Evolutionary conservation across 2,329 filamentous ascomycete species (phyloP).

Genomic region (Apiospora malaysiana): DNA sequence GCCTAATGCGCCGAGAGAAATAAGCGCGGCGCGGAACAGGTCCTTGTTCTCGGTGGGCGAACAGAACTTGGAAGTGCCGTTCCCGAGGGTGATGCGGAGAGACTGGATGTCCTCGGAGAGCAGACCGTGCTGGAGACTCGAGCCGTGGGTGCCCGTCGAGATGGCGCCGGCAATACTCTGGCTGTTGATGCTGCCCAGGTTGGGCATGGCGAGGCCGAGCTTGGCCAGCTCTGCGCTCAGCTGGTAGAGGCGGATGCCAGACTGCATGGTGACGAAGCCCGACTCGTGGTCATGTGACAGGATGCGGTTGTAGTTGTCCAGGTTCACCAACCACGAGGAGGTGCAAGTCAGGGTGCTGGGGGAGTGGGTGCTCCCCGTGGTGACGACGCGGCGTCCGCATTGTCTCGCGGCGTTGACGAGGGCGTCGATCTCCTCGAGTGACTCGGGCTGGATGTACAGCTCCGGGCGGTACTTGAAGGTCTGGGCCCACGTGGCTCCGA

Average conservation of each 20-base stretch:
- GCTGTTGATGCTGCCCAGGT: conserved; percentile 92
- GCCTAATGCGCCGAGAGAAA: conserved; percentile 88
- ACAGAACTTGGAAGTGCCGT: conserved; percentile 77
- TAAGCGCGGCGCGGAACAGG: conserved; percentile 85
- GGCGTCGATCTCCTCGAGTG: conserved; percentile 82
- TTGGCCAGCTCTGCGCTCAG: conserved; percentile 77
- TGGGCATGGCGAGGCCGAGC: conserved; percentile 83
- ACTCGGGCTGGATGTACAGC: conserved; percentile 86
- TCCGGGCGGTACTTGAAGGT: conserved; percentile 91
- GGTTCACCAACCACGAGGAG: conserved; percentile 91
- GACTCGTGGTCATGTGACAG: conserved; percentile 71
- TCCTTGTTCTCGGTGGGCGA: conserved; percentile 71
- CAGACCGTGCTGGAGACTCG: conserved; percentile 81
- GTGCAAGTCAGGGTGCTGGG: conserved; percentile 92
- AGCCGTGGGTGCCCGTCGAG: conserved; percentile 91
- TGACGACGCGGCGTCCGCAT: conserved; percentile 81
- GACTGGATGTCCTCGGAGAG: conserved; percentile 78
- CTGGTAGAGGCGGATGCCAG: conserved; percentile 82
- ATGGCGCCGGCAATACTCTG: conserved; percentile 94
- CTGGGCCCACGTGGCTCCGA: conserved; percentile 92
- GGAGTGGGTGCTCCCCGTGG: conserved; percentile 90
- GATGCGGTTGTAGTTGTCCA: conserved; percentile 81
- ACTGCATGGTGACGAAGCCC: conserved; percentile 76
- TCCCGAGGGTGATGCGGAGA: conserved; percentile 81
- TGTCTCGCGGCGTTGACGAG: conserved; percentile 78